A percentile compares a stretch with the other conserved stretches of the same genome.
Evolutionary conservation across 495 filamentous ascomycete genomes (phyloP).

Genomic region (Cetradonia linearis): DNA sequence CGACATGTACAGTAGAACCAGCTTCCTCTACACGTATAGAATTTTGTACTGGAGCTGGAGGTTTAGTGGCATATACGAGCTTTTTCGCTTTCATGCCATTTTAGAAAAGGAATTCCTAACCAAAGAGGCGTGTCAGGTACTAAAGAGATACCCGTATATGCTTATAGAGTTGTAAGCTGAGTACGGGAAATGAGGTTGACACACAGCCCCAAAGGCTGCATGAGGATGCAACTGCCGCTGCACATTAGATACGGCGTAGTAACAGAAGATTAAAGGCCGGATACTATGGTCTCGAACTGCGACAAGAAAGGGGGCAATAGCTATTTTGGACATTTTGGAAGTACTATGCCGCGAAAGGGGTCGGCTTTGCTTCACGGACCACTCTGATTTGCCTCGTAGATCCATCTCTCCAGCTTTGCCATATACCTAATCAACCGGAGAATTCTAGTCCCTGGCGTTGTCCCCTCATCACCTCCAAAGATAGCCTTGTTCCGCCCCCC

Average conservation of each 20-base stretch:
- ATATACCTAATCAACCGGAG: constrained; percentile 9
- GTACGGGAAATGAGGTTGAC: not conserved
- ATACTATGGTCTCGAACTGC: not conserved
- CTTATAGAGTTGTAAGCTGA: constrained; percentile 9
- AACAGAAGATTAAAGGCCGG: not conserved
- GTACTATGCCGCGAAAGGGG: constrained; percentile 1
- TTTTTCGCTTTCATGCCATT: not conserved
- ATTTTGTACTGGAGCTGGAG: not conserved
- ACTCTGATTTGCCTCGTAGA: constrained; percentile 8
- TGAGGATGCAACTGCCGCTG: not conserved
- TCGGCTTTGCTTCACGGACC: constrained; percentile 4
- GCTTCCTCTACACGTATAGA: not conserved
- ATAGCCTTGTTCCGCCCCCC: constrained; percentile 8
- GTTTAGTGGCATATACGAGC: not conserved
- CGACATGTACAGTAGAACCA: not conserved
- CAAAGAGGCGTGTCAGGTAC: not conserved
- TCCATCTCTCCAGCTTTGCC: constrained; percentile 4
- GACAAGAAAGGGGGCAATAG: constrained; percentile 2
- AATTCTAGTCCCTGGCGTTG: constrained; percentile 5
- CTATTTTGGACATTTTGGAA: constrained; percentile 9
- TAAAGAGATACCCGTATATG: constrained; percentile 1
- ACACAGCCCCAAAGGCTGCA: constrained; percentile 9
- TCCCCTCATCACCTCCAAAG: constrained; percentile 9
- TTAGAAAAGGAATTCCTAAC: not conserved
- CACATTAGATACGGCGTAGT: constrained; percentile 5